Percentiles rank a stretch among this genome's conserved stretches.
Conservation (phyloP, 108 stramenopile species). For the Cyclotella kingstonii region DNA sequence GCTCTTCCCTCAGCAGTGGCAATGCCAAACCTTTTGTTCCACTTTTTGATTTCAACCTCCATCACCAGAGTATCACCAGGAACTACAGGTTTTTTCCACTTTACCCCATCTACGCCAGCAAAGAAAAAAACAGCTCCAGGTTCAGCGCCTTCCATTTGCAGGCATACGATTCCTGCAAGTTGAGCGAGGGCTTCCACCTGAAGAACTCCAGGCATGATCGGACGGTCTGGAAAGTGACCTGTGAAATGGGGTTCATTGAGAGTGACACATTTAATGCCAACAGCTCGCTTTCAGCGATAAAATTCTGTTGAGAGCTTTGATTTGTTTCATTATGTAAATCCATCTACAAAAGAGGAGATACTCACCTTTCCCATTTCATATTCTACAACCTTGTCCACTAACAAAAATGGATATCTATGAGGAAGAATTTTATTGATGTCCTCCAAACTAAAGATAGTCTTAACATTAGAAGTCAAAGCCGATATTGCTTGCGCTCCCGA, state of each 20-base stretch:
- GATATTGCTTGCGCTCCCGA: constrained; percentile 64
- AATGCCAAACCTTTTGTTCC: constrained; percentile 85
- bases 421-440: constrained; percentile 92
- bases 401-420: constrained; percentile 91
- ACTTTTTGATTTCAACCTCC: constrained; percentile 92
- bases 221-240: constrained; percentile 95
- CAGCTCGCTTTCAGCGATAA: constrained; percentile 53
- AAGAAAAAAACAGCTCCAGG: constrained; percentile 95
- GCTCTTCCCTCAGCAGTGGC: constrained; percentile 82
- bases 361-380: constrained; percentile 84
- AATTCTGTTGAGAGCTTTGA: not conserved
- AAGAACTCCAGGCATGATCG: constrained; percentile 97
- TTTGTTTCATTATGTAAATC: not conserved
- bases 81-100: constrained; percentile 97
- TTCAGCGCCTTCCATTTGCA: constrained; percentile 82
- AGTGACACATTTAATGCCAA: constrained; percentile 94
- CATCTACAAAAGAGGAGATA: not conserved
- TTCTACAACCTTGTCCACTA: constrained; percentile 91
- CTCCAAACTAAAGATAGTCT: constrained; percentile 82
- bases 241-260: constrained; percentile 98
- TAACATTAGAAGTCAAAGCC: constrained; percentile 59
- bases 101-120: constrained; percentile 94
- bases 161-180: constrained; percentile 90
- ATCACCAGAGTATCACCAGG: constrained; percentile 95
- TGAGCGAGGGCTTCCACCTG: constrained; percentile 98